Percentiles rank a stretch among this genome's conserved stretches.
Evolutionary conservation across 2,329 filamentous ascomycete species (phyloP).

Genomic region (Phialophora tarda): DNA sequence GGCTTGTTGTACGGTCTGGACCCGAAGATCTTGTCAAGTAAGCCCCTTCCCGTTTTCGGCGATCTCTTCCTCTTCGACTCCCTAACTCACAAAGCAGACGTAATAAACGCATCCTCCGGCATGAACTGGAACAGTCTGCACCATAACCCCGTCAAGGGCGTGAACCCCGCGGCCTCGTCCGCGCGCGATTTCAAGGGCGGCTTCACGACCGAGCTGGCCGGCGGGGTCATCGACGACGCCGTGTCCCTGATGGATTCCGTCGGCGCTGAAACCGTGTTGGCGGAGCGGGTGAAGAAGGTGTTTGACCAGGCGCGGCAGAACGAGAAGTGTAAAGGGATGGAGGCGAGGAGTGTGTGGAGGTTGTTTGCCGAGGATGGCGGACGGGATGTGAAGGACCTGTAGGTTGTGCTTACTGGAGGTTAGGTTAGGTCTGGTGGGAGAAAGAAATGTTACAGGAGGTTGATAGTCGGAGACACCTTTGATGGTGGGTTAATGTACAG

Average conservation of each 20-base stretch:
- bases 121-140: constrained; percentile 18
- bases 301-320: constrained; percentile 18
- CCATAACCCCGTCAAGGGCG: constrained; percentile 20
- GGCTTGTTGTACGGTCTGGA: constrained; percentile 14
- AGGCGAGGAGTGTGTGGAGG: constrained; percentile 18
- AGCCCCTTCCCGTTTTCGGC: background rate
- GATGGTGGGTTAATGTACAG: constrained; percentile 21
- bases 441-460: background rate
- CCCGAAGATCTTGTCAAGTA: constrained; percentile 20
- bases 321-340: constrained; percentile 19
- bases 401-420: background rate
- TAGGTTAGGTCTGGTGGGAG: background rate
- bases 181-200: constrained; percentile 18
- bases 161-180: constrained; percentile 11
- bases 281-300: constrained; percentile 10
- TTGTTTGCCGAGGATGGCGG: constrained; percentile 17
- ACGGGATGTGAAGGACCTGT: constrained; percentile 7
- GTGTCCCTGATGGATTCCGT: constrained; percentile 16
- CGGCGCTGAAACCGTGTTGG: constrained; percentile 5
- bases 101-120: constrained; percentile 18
- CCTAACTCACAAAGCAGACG: constrained; percentile 1
- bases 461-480: background rate
- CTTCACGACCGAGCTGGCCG: constrained; percentile 19
- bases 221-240: constrained; percentile 19
- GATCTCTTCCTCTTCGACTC: too few species aligned